Base-by-base conservation (phyloP, 345 rosid species). In the Tarenaya hassleriana region DNA sequence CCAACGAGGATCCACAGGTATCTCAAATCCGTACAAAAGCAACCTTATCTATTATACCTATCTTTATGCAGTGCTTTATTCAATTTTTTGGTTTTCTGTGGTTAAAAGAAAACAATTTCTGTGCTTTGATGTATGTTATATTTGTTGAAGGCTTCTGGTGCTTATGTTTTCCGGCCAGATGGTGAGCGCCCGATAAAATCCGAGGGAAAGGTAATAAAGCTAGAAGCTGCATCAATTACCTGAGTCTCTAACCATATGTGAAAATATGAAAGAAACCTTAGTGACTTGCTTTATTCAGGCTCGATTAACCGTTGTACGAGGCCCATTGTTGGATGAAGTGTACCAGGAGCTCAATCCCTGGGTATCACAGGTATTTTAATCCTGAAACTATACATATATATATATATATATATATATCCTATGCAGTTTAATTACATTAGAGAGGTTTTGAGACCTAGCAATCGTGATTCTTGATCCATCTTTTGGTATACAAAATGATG, bases 141-240 rank as follows among this genome's bases (percentile, higher is more conserved):
- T 63, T 52, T 67, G 10, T 47, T 69, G 69, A 62, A 90, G 97
- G 95, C 95, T 41, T 86, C 95, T 39, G 97, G 97, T 65, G 94
- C 97, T 54, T 90, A 90, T 56, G 81, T 90, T 44, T 90, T 90
- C 64, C 95, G 97, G 56, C 94, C 95, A 60, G 86, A 90, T 74
- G 61, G 60, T 35, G 63, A 69, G 27, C 65, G 48, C 57, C 68
- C 84, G 34, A 47, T 84, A 52, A 71, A 71, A 58, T 60, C 78
- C 5, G 74, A 75, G 55, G 53, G 44, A 55, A 67, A 80, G 91
- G 97, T 84, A 69, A 49, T 37, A 19, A 9, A 29, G 4, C 5
- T 66, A 63, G 57, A 10, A 15, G 44, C 31, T 58, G 45, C 27
- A 40, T 60, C 37, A 48, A 44, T 41, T 39, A 53, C 52, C 50